Percentiles rank a stretch among this genome's conserved stretches.
Evolutionary conservation across 331 rosid species (phyloP).

Genomic region (Erythrophleum ivorense): DNA sequence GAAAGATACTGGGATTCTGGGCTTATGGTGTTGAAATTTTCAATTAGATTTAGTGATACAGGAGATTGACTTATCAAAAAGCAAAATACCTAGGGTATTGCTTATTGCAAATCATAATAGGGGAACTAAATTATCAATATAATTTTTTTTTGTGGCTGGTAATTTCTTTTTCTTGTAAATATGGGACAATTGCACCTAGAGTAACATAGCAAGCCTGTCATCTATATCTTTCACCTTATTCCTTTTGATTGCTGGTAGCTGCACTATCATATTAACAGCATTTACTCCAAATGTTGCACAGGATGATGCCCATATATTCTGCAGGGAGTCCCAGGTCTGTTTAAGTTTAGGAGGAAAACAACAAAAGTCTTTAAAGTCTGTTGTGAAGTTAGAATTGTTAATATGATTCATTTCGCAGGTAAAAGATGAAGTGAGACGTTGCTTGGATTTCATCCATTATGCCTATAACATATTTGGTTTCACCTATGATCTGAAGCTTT

Average conservation of each 20-base stretch:
- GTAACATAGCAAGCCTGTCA: constrained; percentile 10
- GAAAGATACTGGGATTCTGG: neutral
- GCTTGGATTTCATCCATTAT: constrained; percentile 74
- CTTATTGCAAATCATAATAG: neutral
- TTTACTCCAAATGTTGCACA: constrained; percentile 51
- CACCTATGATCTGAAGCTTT: constrained; percentile 91
- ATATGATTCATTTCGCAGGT: constrained; percentile 56
- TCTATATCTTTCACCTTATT: constrained; percentile 8
- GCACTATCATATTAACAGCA: constrained; percentile 37
- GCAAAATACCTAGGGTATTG: neutral
- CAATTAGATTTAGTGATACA: neutral
- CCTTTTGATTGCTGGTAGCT: constrained; percentile 4
- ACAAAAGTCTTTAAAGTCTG: neutral
- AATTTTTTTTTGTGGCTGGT: neutral
- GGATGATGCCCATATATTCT: constrained; percentile 99
- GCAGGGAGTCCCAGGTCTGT: constrained; percentile 93
- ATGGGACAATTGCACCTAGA: constrained; percentile 12
- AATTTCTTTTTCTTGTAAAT: constrained; percentile 15
- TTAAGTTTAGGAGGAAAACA: constrained; percentile 25
- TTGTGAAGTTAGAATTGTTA: constrained; percentile 21
- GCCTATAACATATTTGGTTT: constrained; percentile 78
- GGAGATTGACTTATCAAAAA: neutral
- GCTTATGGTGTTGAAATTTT: constrained; percentile 26
- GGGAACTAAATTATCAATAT: constrained; percentile 2
- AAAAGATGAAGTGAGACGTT: constrained; percentile 88